Conservation (phyloP, 23 red algal genomes). For the Pyropia yezoensis region DNA sequence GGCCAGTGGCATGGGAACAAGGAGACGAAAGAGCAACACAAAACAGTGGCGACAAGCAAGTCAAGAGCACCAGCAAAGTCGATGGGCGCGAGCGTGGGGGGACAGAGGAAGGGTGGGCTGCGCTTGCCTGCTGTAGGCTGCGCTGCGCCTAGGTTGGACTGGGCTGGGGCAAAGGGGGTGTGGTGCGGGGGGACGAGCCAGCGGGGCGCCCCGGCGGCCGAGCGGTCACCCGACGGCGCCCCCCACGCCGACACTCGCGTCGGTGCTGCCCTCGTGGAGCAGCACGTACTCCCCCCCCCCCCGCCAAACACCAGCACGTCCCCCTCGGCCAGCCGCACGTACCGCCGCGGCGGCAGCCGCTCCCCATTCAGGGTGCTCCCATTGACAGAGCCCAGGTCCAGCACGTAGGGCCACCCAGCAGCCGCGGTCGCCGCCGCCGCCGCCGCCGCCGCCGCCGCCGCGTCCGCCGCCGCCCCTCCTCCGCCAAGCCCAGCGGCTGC, state of each 20-base stretch:
- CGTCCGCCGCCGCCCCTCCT: background rate
- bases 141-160: no score
- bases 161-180: no score
- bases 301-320: background rate
- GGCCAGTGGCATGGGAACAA: no score
- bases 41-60: no score
- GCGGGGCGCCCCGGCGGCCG: background rate
- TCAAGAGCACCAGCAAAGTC: no score
- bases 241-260: background rate
- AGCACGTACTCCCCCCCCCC: background rate
- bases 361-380: background rate
- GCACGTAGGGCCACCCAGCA: conserved; percentile 3
- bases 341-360: background rate
- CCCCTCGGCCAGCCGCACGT: no score
- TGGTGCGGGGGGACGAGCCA: no score
- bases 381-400: background rate
- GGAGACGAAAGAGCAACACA: no score
- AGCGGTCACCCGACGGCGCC: background rate
- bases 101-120: no score
- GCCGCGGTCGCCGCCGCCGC: background rate
- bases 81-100: no score
- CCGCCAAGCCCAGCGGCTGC: no score
- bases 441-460: background rate
- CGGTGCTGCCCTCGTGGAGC: background rate
- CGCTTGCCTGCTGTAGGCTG: no score